Evolutionary conservation across 208 protist species (phyloP).

Genomic region (Naegleria gruberi): DNA sequence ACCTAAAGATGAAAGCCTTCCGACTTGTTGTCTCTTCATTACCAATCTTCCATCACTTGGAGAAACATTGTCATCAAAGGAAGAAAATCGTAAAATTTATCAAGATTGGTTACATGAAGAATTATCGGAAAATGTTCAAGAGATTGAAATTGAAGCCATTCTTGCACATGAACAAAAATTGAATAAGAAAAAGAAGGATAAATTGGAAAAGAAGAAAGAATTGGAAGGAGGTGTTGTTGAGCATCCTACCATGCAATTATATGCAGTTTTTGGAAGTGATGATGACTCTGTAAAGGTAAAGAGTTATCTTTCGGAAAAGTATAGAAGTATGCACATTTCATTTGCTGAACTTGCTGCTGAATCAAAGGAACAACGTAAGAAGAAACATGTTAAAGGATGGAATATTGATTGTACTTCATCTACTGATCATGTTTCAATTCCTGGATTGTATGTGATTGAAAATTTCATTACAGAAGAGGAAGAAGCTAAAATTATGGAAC

Average conservation of each 20-base stretch:
- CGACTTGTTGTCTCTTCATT: background rate
- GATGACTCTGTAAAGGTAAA: background rate
- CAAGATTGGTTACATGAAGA: background rate
- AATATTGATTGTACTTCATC: background rate
- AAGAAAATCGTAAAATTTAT: background rate
- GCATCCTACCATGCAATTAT: background rate
- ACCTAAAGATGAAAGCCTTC: background rate
- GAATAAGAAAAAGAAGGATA: background rate
- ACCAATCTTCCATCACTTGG: background rate
- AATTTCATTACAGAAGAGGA: conserved; percentile 9
- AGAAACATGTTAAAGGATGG: background rate
- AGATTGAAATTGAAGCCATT: background rate
- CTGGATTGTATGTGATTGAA: background rate
- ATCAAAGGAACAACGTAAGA: background rate
- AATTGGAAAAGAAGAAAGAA: background rate
- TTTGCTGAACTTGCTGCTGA: background rate
- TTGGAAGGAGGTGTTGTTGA: background rate
- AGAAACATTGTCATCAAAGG: background rate
- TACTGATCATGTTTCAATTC: background rate
- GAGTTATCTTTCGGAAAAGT: background rate
- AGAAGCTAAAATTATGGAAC: background rate
- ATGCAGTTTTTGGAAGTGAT: background rate
- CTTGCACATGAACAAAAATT: background rate
- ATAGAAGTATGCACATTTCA: background rate
- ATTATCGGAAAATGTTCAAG: background rate